Base-by-base conservation (phyloP, 2,329 filamentous ascomycete species). In the Colletotrichum incanum region DNA sequence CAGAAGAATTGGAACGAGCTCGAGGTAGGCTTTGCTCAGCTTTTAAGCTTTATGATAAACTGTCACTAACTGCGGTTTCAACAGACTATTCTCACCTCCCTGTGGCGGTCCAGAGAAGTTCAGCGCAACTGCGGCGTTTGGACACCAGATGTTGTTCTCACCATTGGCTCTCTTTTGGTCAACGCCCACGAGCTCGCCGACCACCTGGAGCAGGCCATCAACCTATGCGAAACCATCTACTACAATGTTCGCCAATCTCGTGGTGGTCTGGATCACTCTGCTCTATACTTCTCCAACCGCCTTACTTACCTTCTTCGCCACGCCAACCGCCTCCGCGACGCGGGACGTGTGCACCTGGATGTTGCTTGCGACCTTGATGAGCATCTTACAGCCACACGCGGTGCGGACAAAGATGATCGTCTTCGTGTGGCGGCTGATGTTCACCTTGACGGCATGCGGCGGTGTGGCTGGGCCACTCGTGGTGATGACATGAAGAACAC, bases 1-100 rank as follows among this genome's bases (percentile, higher is more conserved):
- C 85, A 87, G 69, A 76, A 81, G 67, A 85, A 87, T 75, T 86
- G 82, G 71, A 76, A 78, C 26, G 84, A 86, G 61, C 82, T 87
- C 14, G 85, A 87, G 74, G 75, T 72, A 60, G 41, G 65, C 26
- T 31, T 12, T 2, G 11, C 9, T 6, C 2, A 31, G 1, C 14
- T 26, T 5, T 3, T 20, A 2, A 5, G 8, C 3, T 18, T 5
- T 1, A 41, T 8, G 9, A 7, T 9, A 12, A 11, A 1, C 1
- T 2, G 18, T 43, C 14, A 23, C 68, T 74, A 45, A 76, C 65
- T 49, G 49, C 8, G 3, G 5, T 5, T 20, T 55, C 4, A 5
- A 7, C 39, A 76, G 76, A 65, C 64, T 23, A 72, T 81, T 28
- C 76, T 82, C 31, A 76, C 77, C 20, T 75, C 74, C 9, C 77